Percentiles rank a stretch among this genome's conserved stretches.
Evolutionary conservation across 345 rosid genomes (phyloP).

Genomic region (Salix dunnii): DNA sequence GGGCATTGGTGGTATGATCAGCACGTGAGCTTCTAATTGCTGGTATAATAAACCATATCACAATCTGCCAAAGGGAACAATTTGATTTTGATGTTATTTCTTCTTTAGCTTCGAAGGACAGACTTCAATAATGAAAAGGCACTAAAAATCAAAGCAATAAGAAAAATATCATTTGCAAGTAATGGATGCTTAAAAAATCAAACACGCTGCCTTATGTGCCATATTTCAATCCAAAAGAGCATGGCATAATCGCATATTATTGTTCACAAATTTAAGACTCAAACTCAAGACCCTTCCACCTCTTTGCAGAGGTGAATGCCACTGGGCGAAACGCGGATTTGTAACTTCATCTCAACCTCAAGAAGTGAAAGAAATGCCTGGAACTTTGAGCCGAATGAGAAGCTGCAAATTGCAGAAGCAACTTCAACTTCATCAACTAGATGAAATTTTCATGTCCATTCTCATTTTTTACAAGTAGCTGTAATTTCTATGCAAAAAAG

Average conservation of each 20-base stretch:
- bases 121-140: neutral
- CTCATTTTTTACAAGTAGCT: neutral
- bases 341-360: neutral
- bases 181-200: neutral
- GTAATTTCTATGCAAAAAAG: neutral
- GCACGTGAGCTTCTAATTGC: constrained; percentile 55
- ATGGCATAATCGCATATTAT: too few species aligned
- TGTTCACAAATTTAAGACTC: neutral
- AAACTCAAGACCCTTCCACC: neutral
- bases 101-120: neutral
- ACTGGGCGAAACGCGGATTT: neutral
- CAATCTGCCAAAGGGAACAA: constrained; percentile 47
- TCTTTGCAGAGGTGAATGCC: neutral
- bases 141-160: neutral
- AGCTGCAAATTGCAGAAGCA: neutral
- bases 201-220: neutral
- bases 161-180: neutral
- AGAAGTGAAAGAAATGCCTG: neutral
- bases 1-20: constrained; percentile 68
- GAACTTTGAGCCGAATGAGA: neutral
- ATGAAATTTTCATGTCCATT: neutral
- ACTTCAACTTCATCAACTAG: neutral
- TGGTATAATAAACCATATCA: constrained; percentile 79
- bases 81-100: neutral
- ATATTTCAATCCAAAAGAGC: neutral